These are phyloP conservation scores for Lipomyces chichibuensis DNA, from an alignment of 805 yeast genomes.

Conservation along the genomic window DNA sequence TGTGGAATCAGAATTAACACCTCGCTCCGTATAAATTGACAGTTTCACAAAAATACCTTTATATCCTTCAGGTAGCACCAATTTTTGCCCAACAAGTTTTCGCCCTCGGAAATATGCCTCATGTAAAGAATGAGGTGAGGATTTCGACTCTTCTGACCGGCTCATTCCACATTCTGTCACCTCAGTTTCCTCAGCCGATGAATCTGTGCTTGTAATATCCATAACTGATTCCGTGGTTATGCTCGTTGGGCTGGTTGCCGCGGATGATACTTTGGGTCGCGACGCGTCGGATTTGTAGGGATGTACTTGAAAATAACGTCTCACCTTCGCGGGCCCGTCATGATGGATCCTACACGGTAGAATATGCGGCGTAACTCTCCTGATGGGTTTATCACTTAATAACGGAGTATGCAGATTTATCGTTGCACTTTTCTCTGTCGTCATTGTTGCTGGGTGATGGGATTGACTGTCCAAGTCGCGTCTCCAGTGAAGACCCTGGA, in stretches of 20 bases:
- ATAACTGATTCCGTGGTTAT: not conserved
- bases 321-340: constrained; percentile 31
- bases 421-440: not conserved
- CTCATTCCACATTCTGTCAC: not conserved
- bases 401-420: not conserved
- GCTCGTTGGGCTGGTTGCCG: not conserved
- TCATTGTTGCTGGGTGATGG: not conserved
- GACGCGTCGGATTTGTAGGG: not conserved
- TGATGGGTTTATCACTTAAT: not conserved
- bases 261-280: not conserved
- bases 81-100: constrained; percentile 17
- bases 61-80: constrained; percentile 16
- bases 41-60: constrained; percentile 5
- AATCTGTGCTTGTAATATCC: not conserved
- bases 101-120: constrained; percentile 34
- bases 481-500: not conserved
- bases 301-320: constrained; percentile 13
- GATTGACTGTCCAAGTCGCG: not conserved
- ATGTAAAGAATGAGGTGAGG: not conserved
- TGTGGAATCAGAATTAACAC: constrained; percentile 1
- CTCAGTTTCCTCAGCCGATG: not conserved
- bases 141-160: not conserved
- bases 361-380: constrained; percentile 13
- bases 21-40: not conserved
- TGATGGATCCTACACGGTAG: constrained; percentile 29